phyloP scores from a whole-genome alignment of 2,329 filamentous ascomycete genomes.

The Talaromyces sp. region DNA sequence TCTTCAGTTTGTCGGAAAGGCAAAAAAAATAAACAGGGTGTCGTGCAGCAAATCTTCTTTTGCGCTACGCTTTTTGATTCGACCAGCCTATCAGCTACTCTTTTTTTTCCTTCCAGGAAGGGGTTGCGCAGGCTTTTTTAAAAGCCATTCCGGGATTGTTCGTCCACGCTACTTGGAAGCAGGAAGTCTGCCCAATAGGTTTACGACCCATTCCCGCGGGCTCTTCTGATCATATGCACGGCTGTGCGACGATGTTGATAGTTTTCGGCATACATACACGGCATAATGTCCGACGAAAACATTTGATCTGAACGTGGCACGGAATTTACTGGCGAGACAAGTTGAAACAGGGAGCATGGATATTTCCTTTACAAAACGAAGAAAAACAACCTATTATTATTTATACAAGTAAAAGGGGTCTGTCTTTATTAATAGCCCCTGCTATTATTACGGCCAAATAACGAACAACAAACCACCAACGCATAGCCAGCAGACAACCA shows the following conservation, averaged over 20 bases:
- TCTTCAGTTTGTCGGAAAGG: not conserved
- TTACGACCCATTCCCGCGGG: not conserved
- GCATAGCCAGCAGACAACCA: constrained; percentile 1
- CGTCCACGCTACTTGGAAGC: not conserved
- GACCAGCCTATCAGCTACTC: constrained; percentile 3
- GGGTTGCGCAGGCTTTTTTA: not conserved
- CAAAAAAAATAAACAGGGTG: not conserved
- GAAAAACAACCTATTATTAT: not conserved
- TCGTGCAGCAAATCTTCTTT: not conserved
- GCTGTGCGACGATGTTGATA: not conserved
- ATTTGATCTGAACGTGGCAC: not conserved
- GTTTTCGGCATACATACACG: not conserved
- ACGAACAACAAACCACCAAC: not conserved
- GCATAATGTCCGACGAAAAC: not conserved
- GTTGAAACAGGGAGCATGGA: not conserved
- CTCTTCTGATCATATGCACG: not conserved
- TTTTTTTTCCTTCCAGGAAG: not conserved
- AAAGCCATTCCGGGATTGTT: not conserved
- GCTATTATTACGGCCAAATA: not conserved
- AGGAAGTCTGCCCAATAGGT: not conserved
- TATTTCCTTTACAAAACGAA: not conserved
- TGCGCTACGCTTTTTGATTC: constrained; percentile 6
- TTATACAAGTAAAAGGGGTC: not conserved
- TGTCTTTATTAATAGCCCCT: not conserved
- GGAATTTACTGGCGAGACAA: not conserved